These are phyloP conservation scores for Thermomucor indicae-seudaticae DNA, from an alignment of 371 early-diverging fungal species.

Conservation along the genomic window DNA sequence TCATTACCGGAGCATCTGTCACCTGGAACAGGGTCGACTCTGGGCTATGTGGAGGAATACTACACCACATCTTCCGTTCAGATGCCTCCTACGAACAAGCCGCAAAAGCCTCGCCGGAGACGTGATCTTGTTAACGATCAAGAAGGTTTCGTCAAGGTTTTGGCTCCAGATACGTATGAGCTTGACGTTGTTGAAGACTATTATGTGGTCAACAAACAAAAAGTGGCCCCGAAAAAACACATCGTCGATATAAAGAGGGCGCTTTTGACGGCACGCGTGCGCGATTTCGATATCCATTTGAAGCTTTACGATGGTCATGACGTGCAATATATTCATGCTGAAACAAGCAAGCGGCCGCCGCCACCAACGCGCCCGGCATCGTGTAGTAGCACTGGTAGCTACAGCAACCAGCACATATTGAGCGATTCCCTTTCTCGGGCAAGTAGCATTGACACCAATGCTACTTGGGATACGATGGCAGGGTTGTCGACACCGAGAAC, in stretches of 20 bases:
- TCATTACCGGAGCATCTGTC: background rate
- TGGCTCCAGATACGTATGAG: conserved; percentile 22
- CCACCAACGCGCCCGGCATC: background rate
- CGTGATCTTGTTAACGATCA: conserved; percentile 6
- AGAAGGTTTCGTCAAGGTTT: conserved; percentile 22
- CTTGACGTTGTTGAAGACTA: conserved; percentile 61
- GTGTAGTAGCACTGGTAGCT: background rate
- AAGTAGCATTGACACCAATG: conserved; percentile 7
- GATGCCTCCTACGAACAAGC: background rate
- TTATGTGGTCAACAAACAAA: conserved; percentile 37
- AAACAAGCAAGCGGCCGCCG: conserved; percentile 4
- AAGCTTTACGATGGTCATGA: conserved; percentile 64
- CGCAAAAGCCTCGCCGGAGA: conserved; percentile 29
- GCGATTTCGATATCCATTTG: conserved; percentile 59
- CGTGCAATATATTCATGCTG: conserved; percentile 29
- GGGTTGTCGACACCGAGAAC: background rate
- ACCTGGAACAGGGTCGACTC: conserved; percentile 8
- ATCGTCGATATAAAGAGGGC: conserved; percentile 25
- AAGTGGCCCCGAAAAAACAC: conserved; percentile 25
- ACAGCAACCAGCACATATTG: background rate
- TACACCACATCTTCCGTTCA: conserved; percentile 9
- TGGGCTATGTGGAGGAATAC: conserved; percentile 54
- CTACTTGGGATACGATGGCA: background rate
- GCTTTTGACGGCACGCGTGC: conserved; percentile 44
- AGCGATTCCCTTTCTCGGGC: conserved; percentile 6